Evolutionary conservation across 2,329 filamentous ascomycete species (phyloP).

Genomic region (Nemania sp.): DNA sequence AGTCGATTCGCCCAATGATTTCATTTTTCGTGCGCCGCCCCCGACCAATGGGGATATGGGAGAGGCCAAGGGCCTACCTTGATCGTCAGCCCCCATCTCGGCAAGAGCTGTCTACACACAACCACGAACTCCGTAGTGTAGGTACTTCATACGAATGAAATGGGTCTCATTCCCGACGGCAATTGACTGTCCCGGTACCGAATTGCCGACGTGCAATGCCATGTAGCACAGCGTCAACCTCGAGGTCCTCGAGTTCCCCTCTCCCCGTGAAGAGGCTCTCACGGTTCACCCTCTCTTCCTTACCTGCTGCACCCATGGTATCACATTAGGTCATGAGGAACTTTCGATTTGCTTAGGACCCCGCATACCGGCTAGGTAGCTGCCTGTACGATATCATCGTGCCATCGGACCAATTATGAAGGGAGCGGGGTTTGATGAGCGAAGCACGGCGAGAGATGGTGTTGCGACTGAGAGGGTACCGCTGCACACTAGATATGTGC

Average conservation of each 20-base stretch:
- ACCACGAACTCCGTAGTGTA: no score
- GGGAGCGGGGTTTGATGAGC: no score
- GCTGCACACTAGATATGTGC: no score
- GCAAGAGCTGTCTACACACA: no score
- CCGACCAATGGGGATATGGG: no score
- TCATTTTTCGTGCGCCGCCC: no score
- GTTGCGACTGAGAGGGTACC: no score
- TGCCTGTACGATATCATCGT: not conserved
- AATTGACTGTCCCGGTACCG: not conserved
- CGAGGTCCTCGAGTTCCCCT: not conserved
- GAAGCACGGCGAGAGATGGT: not conserved
- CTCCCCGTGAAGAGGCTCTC: not conserved
- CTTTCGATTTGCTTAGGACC: not conserved
- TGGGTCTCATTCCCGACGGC: not conserved
- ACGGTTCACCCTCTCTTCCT: not conserved
- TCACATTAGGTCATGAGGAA: not conserved
- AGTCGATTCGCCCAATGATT: not conserved
- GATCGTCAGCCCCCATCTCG: no score
- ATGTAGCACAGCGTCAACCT: not conserved
- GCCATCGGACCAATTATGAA: not conserved
- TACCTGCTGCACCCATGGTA: slow-evolving; percentile 6
- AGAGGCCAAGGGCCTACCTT: no score
- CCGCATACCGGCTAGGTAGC: not conserved
- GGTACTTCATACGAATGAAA: not conserved
- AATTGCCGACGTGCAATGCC: slow-evolving; percentile 1